Conservation (phyloP, 2,329 filamentous ascomycete genomes). For the Cladobotryum mycophilum region DNA sequence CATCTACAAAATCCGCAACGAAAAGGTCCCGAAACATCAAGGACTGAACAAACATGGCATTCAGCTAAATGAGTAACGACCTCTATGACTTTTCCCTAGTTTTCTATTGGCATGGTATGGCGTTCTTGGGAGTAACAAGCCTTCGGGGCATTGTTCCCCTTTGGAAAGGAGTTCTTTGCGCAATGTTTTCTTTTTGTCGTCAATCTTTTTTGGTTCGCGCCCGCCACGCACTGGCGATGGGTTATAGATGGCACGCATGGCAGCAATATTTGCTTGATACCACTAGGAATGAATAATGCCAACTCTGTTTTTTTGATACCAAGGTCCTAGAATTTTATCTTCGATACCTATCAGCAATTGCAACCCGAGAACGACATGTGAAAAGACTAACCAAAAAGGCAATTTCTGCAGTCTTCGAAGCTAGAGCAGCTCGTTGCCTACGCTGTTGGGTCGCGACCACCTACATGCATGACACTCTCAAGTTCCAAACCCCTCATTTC, state of each 20-base stretch:
- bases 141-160: not conserved
- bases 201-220: constrained; percentile 17
- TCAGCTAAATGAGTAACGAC: not conserved
- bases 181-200: constrained; percentile 19
- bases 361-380: not conserved
- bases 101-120: not conserved
- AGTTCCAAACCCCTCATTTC: too few relatives aligned
- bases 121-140: not conserved
- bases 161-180: not conserved
- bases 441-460: too few relatives aligned
- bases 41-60: constrained; percentile 18
- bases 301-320: too few relatives aligned
- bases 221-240: not conserved
- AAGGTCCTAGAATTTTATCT: too few relatives aligned
- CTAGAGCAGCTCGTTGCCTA: too few relatives aligned
- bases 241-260: not conserved
- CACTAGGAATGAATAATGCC: not conserved
- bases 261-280: not conserved
- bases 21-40: constrained; percentile 22
- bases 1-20: constrained; percentile 57
- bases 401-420: too few relatives aligned
- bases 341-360: not conserved
- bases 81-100: not conserved
- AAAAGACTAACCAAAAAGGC: too few relatives aligned
- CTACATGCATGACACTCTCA: too few relatives aligned